Base-by-base conservation (phyloP, 345 rosid species). In the Salix brachista region DNA sequence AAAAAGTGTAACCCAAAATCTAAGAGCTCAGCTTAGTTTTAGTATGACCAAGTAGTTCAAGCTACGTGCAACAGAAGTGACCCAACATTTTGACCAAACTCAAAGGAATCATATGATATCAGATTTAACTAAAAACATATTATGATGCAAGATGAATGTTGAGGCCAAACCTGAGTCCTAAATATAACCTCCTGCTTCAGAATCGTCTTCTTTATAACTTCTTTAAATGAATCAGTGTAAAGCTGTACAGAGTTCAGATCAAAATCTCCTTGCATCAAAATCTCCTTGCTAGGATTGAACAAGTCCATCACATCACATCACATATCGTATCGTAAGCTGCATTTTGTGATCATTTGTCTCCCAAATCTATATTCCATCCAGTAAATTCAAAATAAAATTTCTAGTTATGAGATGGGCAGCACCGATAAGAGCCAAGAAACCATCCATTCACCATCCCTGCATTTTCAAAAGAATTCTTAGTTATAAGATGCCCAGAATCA, bases 111-210 rank as follows among this genome's bases (percentile, higher is more conserved):
- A 44, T 60, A 44, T 16, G 71, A 9, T 28, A 39, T 58, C 37
- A 18, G 46, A 80, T 30, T 0, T 25, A 21, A 41, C 74, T 21
- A 62, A 71, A 19, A 39, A 19, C 34, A 37, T 71, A 77, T 14
- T n/a, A 23, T 34, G 48, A 32, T 54, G 26, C 66, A 42, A 10
- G 46, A 10, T 42, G 46, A 65, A 36, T 0, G 44, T 58, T 23
- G 48, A 42, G 74, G 67, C 34, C 39, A 69, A 42, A 88, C 91
- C 88, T 88, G 91, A 26, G 79, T 83, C 72, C 82, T 81, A 71
- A 86, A 84, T 39, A 71, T 69, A 61, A 75, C 13, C 68, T 88
- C 91, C 80, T 86, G 91, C 41, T 83, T 67, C 39, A 86, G 61
- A 67, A 88, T 88, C 48, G 87, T 86, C 71, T 80, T 83, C 77